These are phyloP conservation scores for Pseudogymnoascus sp. DNA, from an alignment of 2,329 filamentous ascomycete genomes.

Conservation along the genomic window DNA sequence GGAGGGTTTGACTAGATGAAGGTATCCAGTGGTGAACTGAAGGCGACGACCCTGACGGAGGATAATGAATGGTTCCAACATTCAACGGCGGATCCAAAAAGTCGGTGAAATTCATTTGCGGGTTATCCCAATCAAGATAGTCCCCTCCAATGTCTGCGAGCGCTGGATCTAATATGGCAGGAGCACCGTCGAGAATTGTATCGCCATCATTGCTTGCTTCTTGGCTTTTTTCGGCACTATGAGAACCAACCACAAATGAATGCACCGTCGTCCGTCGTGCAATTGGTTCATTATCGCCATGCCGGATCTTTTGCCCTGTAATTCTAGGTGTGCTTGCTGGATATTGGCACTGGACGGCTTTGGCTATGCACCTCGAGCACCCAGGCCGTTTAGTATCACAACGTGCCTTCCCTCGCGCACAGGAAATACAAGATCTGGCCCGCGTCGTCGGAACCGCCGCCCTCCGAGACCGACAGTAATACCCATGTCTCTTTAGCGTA, in stretches of 20 bases:
- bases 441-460: conserved; percentile 20
- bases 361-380: conserved; percentile 35
- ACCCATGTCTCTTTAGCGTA: conserved; percentile 39
- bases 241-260: conserved; percentile 12
- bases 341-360: conserved; percentile 34
- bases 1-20: conserved; percentile 14
- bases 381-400: conserved; percentile 33
- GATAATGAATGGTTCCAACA: conserved; percentile 16
- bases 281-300: conserved; percentile 12
- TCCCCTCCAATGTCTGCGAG: conserved; percentile 15
- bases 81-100: conserved; percentile 19
- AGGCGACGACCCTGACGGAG: conserved; percentile 14
- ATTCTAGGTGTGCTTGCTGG: conserved; percentile 19
- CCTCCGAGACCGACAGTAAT: conserved; percentile 38
- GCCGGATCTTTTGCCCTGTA: conserved; percentile 12
- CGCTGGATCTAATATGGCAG: conserved; percentile 17
- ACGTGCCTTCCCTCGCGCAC: conserved; percentile 32
- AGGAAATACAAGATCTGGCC: conserved; percentile 33
- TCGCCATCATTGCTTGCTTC: conserved; percentile 16
- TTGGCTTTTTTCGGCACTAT: conserved; percentile 12
- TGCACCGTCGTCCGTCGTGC: not conserved
- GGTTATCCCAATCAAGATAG: conserved; percentile 21
- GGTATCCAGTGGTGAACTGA: conserved; percentile 17
- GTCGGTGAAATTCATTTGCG: conserved; percentile 20
- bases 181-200: conserved; percentile 15